Evolutionary conservation across 2,329 filamentous ascomycete species (phyloP), one percentile per base, ranked within the genome.

Genomic region (Cercospora brassicicola): DNA sequence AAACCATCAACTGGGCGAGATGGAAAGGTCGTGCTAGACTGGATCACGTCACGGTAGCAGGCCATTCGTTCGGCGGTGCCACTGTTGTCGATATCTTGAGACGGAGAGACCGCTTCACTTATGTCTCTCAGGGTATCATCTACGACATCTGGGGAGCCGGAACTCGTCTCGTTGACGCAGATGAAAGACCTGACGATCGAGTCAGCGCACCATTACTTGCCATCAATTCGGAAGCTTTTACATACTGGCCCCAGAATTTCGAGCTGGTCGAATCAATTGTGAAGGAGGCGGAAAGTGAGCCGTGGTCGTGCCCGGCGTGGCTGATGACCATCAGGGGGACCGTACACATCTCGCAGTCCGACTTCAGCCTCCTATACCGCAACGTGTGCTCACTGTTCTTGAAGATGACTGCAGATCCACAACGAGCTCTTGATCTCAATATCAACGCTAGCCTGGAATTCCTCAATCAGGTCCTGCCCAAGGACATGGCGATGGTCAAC

Each of bases 201-300:
- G 83, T 86, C 55, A 79, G 81, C 42, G 82, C 84, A 11, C 89
- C 89, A 4, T 74, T 91, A 7, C 81, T 91, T 5, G 86, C 85
- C 2, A 87, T 91, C 74, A 89, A 89, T 59, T 87, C 84, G 5
- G 89, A 91, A 76, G 89, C 88, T 0, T 91, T 91, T 79, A 90
- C 90, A 82, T 89, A 90, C 78, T 91, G 89, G 89, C 83, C 85
- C 23, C 81, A 83, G 2, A 91, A 90, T 69, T 89, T 89, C 73
- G 79, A 86, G 48, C 82, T 85, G 39, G 82, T 90, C 9, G 82
- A 85, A 69, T 80, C 81, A 0, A 79, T 91, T 15, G 86, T 87
- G 84, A 13, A 13, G 26, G 88, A 91, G 77, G 85, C 82, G 83
- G 84, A 28, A 81, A 85, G 61, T 2, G 72, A 68, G 42, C 75